Evolutionary conservation across 208 protist genomes (phyloP), one percentile per base, ranked within the genome.

Genomic region (Leishmania braziliensis): DNA sequence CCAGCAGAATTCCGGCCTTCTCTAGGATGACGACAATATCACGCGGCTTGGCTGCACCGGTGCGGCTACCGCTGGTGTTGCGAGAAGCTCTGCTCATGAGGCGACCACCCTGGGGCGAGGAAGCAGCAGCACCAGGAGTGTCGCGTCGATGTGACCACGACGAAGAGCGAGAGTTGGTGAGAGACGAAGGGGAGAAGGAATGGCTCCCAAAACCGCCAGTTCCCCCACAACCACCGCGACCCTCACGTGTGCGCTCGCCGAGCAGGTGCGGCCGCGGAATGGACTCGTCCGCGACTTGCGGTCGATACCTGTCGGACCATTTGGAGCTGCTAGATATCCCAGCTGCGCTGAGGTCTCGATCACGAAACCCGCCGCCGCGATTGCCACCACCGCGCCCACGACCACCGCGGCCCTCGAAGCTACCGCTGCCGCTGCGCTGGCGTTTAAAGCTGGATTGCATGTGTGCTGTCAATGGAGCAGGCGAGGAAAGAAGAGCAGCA

Each of bases 21-120:
- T 96, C 92, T 39, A 98, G 83, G 76, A 98, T 96, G 18, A 98
- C 92, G 10, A 98, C 93, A 43, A 98, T 89, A 75, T 90, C 88
- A 16, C 87, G 88, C 69, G 81, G 85, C 60, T 90, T 90, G 18
- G 58, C 53, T 14, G 63, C 63, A 2, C 39, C 63, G 62, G 43
- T 75, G 36, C 77, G 82, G 43, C 60, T 69, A 48, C 73, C 36
- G 71, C 71, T 65, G 62, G 53, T 72, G 74, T 58, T 72, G 48
- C 71, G 78, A 20, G 78, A 51, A 23, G 51, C 75, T 58, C 8
- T 65, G 76, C 23, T 72, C 66, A 46, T n/a, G 9, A 63, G 58
- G 36, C 69, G 72, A 39, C 33, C 33, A 48, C 69, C 76, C 23
- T 77, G 76, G 10, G 46, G 48, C 16, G 62, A 48, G 56, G 63